Base-by-base conservation (phyloP, 2,329 filamentous ascomycete genomes). In the Alternaria conjuncta region DNA sequence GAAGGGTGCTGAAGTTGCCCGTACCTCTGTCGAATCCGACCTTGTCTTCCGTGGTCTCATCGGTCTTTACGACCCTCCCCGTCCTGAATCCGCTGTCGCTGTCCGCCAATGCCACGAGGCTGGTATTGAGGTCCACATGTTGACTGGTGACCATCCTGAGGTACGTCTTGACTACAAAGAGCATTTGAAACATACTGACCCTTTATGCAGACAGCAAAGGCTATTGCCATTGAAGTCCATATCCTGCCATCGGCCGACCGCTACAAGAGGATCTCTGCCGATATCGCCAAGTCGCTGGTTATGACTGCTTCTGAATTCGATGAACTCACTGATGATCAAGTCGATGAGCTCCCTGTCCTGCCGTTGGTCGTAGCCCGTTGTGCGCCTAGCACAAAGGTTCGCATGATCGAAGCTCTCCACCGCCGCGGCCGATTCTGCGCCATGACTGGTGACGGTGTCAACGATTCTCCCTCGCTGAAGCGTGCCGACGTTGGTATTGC, bases 361-460 rank as follows among this genome's bases (percentile, higher is more conserved):
- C 93, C 93, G 3, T 84, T 95, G 1, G 93, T 96, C 9, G 90
- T 96, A 64, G 93, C 93, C 41, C 90, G 93, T 41, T 96, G 93
- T 76, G 91, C 92, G 1, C 93, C 94, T 0, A 88, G 92, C 63
- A 96, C 93, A 43, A 97, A 97, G 81, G 93, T 93, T 5, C 89
- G 92, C 63, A 96, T 97, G 93, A 94, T 97, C 55, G 92, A 94
- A 70, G 93, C 93, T 6, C 86, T 97, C 15, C 92, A 94, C 68
- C 88, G 93, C 15, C 90, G 93, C 44, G 86, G 87, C 21, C 86
- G 87, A 20, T 95, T 92, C 79, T 92, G 90, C 78, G 92, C 92
- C 63, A 96, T 96, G 92, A 96, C 92, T 18, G 93, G 93, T 62
- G 93, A 96, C 71, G 93, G 93, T 50, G 93, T 96, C 66, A 96